These are phyloP conservation scores for Gilbertella persicaria DNA, from an alignment of 371 early-diverging fungal species.

Conservation along the genomic window DNA sequence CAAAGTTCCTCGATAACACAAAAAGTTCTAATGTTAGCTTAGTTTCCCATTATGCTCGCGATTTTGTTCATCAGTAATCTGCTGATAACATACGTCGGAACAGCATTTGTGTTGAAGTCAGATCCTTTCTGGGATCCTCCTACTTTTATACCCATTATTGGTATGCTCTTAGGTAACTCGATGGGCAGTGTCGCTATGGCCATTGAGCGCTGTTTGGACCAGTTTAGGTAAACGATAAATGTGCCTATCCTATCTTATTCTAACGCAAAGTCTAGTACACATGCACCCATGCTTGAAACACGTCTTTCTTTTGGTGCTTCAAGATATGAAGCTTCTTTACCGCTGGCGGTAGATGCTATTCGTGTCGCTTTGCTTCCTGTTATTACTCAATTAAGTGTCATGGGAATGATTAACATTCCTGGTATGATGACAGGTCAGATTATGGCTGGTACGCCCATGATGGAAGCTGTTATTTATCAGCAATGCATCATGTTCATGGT, in stretches of 20 bases:
- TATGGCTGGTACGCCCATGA: constrained; percentile 79
- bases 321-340: constrained; percentile 82
- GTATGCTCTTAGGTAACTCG: constrained; percentile 85
- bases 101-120: constrained; percentile 68
- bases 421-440: constrained; percentile 93
- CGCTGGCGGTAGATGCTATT: constrained; percentile 75
- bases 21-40: background rate
- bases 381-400: constrained; percentile 81
- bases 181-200: constrained; percentile 87
- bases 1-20: background rate
- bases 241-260: too few relatives aligned
- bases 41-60: constrained; percentile 52
- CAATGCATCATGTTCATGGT: constrained; percentile 86
- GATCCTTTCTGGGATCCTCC: constrained; percentile 74
- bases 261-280: constrained; percentile 32
- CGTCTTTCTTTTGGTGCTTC: constrained; percentile 79
- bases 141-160: constrained; percentile 84
- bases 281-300: constrained; percentile 75
- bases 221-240: constrained; percentile 53
- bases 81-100: constrained; percentile 57
- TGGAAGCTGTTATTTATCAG: constrained; percentile 82
- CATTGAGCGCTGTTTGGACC: constrained; percentile 62
- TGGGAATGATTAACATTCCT: constrained; percentile 88
- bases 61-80: constrained; percentile 52
- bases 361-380: constrained; percentile 78